Conservation (phyloP, 805 yeast species). For the Yamadazyma insecticola region DNA sequence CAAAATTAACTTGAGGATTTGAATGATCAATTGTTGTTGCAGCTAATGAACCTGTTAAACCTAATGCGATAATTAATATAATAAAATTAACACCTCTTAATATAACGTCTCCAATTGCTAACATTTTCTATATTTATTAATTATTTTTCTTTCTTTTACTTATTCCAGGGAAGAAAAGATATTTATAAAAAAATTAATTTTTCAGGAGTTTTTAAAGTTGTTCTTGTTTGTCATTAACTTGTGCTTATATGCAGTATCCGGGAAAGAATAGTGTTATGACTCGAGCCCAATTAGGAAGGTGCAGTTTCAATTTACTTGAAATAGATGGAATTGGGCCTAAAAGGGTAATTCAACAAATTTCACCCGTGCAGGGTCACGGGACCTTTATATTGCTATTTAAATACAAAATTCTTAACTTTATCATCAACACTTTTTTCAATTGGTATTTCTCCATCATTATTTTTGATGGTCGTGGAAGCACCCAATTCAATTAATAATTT, state of each 20-base stretch:
- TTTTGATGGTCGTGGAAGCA: constrained; percentile 53
- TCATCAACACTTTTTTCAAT: constrained; percentile 32
- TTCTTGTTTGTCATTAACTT: too few relatives aligned
- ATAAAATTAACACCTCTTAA: constrained; percentile 73
- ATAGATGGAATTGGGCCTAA: too few relatives aligned
- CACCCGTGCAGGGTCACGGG: neutral
- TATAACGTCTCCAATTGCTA: constrained; percentile 69
- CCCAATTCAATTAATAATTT: constrained; percentile 56
- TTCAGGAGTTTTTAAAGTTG: too few relatives aligned
- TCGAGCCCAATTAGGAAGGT: too few relatives aligned
- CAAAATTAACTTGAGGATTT: constrained; percentile 83
- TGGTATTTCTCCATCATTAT: constrained; percentile 46
- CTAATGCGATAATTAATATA: constrained; percentile 74
- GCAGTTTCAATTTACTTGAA: too few relatives aligned
- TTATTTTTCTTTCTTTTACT: constrained; percentile 1
- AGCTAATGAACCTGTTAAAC: constrained; percentile 85
- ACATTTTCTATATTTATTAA: constrained; percentile 26
- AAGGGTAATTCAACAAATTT: too few relatives aligned
- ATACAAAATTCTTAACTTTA: constrained; percentile 21
- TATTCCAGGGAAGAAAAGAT: neutral
- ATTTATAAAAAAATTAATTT: neutral
- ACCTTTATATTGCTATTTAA: constrained; percentile 1
- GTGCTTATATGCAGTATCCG: too few relatives aligned
- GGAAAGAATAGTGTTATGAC: too few relatives aligned
- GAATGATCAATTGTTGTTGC: constrained; percentile 49